These are phyloP conservation scores for Orbilia ellipsospora DNA, from an alignment of 2,329 filamentous ascomycete species.

Conservation along the genomic window DNA sequence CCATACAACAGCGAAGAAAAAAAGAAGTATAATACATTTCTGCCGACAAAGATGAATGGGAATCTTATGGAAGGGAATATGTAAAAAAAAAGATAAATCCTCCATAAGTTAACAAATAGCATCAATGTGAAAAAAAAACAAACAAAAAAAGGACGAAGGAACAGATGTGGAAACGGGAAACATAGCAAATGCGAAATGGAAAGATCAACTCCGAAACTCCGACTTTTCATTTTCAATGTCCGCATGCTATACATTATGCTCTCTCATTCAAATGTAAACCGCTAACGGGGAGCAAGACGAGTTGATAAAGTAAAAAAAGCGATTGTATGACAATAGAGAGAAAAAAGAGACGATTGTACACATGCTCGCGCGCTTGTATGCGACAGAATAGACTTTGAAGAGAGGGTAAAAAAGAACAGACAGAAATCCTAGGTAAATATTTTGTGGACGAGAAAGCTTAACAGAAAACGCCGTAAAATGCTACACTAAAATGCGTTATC, in stretches of 20 bases:
- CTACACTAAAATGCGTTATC: conserved; percentile 9
- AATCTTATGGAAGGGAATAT: conserved; percentile 16
- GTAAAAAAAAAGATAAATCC: conserved; percentile 9
- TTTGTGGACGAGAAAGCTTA: neutral
- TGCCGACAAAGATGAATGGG: conserved; percentile 12
- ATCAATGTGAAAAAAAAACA: neutral
- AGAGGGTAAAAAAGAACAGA: conserved; percentile 7
- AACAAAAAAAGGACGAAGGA: conserved; percentile 11
- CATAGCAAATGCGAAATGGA: conserved; percentile 10
- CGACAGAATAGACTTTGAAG: conserved; percentile 6
- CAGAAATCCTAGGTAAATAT: conserved; percentile 5
- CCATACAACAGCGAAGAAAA: neutral
- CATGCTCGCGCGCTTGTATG: conserved; percentile 26
- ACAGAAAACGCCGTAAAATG: conserved; percentile 18
- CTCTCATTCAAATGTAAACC: conserved; percentile 28
- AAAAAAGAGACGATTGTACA: conserved; percentile 18
- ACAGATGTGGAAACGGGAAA: conserved; percentile 11
- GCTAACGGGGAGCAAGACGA: conserved; percentile 14
- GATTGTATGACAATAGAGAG: conserved; percentile 1
- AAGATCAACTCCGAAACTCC: conserved; percentile 41
- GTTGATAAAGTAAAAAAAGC: conserved; percentile 3
- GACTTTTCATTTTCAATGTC: conserved; percentile 32
- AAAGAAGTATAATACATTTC: conserved; percentile 36
- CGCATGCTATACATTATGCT: conserved; percentile 22
- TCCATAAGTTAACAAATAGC: conserved; percentile 7